Conservation (phyloP, 2,329 filamentous ascomycete species). For the Colletotrichum eremochloae region DNA sequence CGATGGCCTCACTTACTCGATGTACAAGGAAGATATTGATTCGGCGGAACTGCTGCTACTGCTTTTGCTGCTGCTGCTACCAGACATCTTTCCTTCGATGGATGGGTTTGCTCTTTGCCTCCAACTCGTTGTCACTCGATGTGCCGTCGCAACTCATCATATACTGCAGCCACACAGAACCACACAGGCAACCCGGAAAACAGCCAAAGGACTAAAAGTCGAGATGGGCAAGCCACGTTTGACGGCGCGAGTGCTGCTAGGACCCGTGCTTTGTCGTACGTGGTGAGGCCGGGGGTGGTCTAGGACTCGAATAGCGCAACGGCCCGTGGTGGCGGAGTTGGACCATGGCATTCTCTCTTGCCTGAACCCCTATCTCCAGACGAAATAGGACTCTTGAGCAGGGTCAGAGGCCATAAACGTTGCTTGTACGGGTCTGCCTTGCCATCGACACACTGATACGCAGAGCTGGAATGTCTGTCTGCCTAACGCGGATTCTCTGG, state of each 20-base stretch:
- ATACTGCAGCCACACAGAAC: neutral
- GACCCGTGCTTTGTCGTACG: neutral
- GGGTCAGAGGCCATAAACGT: neutral
- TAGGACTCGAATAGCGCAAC: constrained; percentile 26
- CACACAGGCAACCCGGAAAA: neutral
- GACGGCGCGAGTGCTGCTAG: neutral
- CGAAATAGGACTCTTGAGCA: constrained; percentile 23
- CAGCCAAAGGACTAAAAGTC: neutral
- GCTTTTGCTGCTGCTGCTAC: neutral
- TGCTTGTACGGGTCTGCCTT: neutral
- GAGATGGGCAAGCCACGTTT: neutral
- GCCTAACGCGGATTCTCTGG: neutral
- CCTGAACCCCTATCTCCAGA: no score
- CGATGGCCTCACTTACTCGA: neutral
- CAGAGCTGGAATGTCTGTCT: neutral
- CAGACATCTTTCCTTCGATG: neutral
- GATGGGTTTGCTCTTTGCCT: neutral
- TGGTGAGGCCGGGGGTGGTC: neutral
- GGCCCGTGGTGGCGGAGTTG: constrained; percentile 18
- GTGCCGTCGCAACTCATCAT: constrained; percentile 12
- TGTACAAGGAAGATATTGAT: neutral
- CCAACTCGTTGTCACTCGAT: neutral
- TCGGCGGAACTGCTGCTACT: neutral
- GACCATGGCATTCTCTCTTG: neutral
- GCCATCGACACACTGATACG: neutral